These are phyloP conservation scores for Sphagnum fallax DNA, from an alignment of 228 moss, liverwort and hornwort species.

Conservation along the genomic window DNA sequence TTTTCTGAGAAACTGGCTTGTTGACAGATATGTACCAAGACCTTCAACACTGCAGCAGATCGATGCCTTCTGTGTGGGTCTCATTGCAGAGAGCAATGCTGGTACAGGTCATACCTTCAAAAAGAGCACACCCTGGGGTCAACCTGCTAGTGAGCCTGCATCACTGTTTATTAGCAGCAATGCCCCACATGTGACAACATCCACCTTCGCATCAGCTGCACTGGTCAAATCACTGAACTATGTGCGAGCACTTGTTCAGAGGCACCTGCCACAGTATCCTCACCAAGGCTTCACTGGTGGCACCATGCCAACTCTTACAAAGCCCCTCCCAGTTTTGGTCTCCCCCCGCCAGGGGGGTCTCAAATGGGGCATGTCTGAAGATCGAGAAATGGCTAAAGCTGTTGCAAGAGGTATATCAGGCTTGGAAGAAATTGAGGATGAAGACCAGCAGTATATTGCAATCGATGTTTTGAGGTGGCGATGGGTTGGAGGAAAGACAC, in stretches of 20 bases:
- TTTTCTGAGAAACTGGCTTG: neutral
- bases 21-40: slow-evolving; percentile 80
- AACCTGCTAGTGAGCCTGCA: slow-evolving; percentile 55
- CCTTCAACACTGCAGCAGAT: slow-evolving; percentile 83
- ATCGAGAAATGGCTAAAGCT: slow-evolving; percentile 72
- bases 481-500: slow-evolving; percentile 80
- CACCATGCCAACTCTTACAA: slow-evolving; percentile 52
- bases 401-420: slow-evolving; percentile 60
- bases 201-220: slow-evolving; percentile 78
- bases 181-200: slow-evolving; percentile 37
- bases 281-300: slow-evolving; percentile 43
- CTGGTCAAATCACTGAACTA: slow-evolving; percentile 90
- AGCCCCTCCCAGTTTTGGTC: slow-evolving; percentile 72
- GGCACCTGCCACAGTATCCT: slow-evolving; percentile 64
- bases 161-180: slow-evolving; percentile 43
- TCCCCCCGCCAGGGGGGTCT: slow-evolving; percentile 68
- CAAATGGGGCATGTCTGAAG: slow-evolving; percentile 62
- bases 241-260: slow-evolving; percentile 86
- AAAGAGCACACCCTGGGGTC: slow-evolving; percentile 63
- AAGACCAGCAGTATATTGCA: slow-evolving; percentile 63
- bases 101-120: slow-evolving; percentile 58
- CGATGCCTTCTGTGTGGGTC: slow-evolving; percentile 83
- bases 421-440: slow-evolving; percentile 66
- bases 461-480: slow-evolving; percentile 86
- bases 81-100: slow-evolving; percentile 93